phyloP scores from a whole-genome alignment of 768 basidiomycete genomes.

The Phaeolepiota aurea region DNA sequence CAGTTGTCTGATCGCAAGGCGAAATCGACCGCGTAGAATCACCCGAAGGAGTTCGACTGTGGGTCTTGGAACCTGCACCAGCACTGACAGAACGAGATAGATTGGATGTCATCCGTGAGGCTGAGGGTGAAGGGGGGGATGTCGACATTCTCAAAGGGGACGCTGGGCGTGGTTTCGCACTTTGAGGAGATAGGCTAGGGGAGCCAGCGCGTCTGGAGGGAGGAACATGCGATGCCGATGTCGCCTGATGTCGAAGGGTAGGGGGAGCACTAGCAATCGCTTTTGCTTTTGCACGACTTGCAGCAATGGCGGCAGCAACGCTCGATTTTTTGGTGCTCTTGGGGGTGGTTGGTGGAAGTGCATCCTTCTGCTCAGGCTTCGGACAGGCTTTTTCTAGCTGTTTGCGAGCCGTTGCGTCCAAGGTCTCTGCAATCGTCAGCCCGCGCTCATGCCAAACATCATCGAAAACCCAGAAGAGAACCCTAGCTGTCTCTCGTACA shows the following conservation, averaged over 20 bases:
- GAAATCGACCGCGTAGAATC: conserved; percentile 26
- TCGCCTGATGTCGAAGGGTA: conserved; percentile 73
- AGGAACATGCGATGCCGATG: conserved; percentile 55
- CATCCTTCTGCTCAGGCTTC: conserved; percentile 34
- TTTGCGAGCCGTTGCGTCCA: conserved; percentile 67
- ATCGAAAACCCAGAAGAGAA: conserved; percentile 76
- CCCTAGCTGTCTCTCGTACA: conserved; percentile 67
- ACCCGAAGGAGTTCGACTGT: conserved; percentile 30
- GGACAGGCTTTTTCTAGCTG: conserved; percentile 86
- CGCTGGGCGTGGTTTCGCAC: conserved; percentile 28
- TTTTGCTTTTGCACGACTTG: conserved; percentile 82
- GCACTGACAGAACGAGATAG: conserved; percentile 38
- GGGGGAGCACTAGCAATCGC: conserved; percentile 79
- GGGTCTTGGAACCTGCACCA: conserved; percentile 20
- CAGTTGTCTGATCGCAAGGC: conserved; percentile 29
- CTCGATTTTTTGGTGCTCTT: conserved; percentile 68
- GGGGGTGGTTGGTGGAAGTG: conserved; percentile 39
- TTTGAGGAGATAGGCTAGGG: conserved; percentile 30
- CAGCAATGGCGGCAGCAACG: conserved; percentile 81
- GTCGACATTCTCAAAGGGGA: conserved; percentile 41
- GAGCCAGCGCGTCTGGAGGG: conserved; percentile 37
- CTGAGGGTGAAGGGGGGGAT: conserved; percentile 37
- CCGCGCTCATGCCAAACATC: conserved; percentile 69
- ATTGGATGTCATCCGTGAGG: conserved; percentile 33
- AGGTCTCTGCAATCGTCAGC: conserved; percentile 45